These are phyloP conservation scores for Hypocrella siamensis DNA, from an alignment of 2,329 filamentous ascomycete species.

Conservation along the genomic window DNA sequence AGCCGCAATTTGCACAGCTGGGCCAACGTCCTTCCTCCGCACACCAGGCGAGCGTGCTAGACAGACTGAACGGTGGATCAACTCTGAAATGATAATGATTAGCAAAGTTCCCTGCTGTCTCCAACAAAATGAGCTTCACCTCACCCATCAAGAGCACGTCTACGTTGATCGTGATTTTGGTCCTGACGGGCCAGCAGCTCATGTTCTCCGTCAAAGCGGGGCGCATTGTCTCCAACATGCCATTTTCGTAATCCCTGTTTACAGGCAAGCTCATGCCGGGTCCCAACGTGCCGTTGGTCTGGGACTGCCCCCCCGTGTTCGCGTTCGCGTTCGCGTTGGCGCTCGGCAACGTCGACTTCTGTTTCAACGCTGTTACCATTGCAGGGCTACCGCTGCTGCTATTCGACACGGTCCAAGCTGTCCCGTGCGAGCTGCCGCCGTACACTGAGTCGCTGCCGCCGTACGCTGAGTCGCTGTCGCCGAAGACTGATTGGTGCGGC, in stretches of 20 bases:
- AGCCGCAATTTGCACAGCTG: constrained; percentile 14
- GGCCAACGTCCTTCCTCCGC: constrained; percentile 20
- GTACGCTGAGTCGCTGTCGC: neutral
- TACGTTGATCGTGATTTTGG: neutral
- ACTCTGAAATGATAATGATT: constrained; percentile 13
- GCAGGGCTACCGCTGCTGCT: constrained; percentile 3
- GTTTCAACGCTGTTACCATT: neutral
- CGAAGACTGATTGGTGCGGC: too few species aligned
- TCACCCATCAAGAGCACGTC: neutral
- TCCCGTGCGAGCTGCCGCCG: neutral
- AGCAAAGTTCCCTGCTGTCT: neutral
- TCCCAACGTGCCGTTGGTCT: too few species aligned
- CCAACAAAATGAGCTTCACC: neutral
- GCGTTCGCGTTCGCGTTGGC: too few species aligned
- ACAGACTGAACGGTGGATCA: constrained; percentile 19
- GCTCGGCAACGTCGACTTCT: neutral
- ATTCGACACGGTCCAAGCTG: constrained; percentile 2
- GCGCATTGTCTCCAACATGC: neutral
- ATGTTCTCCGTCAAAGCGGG: neutral
- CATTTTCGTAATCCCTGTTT: too few species aligned
- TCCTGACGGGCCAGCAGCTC: neutral
- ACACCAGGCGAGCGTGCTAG: constrained; percentile 22
- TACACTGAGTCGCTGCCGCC: constrained; percentile 1
- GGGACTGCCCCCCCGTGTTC: too few species aligned
- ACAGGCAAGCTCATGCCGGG: too few species aligned